Evolutionary conservation across 176 grass and related monocot species (phyloP).

Genomic region (barley (Hordeum vulgare)): DNA sequence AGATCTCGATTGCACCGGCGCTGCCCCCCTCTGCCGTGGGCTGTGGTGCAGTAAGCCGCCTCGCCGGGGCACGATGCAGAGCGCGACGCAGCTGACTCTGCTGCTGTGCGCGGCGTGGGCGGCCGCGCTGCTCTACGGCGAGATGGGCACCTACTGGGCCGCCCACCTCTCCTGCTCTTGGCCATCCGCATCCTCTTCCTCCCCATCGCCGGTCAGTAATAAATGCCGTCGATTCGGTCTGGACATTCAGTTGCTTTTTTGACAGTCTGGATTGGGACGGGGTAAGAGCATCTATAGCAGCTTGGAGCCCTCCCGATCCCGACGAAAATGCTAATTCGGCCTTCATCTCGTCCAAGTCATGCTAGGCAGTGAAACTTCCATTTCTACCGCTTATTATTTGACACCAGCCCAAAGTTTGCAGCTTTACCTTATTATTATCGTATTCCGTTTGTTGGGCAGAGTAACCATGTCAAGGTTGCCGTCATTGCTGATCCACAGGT

Average conservation of each 20-base stretch:
- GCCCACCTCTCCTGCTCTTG: conserved; percentile 79
- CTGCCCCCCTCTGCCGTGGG: not conserved
- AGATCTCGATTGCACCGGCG: not conserved
- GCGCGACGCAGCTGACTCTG: conserved; percentile 65
- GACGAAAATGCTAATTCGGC: not conserved
- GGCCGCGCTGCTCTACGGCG: conserved; percentile 73
- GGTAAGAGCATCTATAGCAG: too few species aligned
- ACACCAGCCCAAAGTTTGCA: not conserved
- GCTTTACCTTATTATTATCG: not conserved
- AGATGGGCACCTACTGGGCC: conserved; percentile 78
- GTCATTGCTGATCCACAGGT: conserved; percentile 92
- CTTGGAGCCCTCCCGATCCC: not conserved
- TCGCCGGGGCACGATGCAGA: conserved; percentile 32
- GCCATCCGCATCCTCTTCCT: conserved; percentile 32
- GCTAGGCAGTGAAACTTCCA: not conserved
- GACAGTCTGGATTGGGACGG: not conserved
- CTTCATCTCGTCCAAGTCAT: not conserved
- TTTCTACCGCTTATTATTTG: not conserved
- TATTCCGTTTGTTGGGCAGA: conserved; percentile 31
- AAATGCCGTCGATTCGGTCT: not conserved
- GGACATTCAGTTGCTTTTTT: not conserved
- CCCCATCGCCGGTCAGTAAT: conserved; percentile 38
- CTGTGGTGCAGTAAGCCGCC: not conserved
- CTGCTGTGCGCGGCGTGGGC: conserved; percentile 82
- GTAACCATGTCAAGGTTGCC: conserved; percentile 65